These are phyloP conservation scores for Syzygium syzygioides DNA, from an alignment of 441 rosid genomes.

Conservation along the genomic window DNA sequence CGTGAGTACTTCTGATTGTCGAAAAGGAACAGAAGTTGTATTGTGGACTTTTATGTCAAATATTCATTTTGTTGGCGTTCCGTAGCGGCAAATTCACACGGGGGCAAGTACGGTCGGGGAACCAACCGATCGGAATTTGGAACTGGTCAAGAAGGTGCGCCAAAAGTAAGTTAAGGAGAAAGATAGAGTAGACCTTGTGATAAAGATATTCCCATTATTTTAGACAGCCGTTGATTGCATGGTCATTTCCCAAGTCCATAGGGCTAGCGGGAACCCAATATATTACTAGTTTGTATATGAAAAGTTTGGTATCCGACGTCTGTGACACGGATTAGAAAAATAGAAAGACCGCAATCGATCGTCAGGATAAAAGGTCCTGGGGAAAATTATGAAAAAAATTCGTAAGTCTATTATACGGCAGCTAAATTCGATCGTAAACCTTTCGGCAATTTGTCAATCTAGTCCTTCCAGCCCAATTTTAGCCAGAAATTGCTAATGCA, in stretches of 20 bases:
- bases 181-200: background rate
- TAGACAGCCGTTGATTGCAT: too few species aligned
- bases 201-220: too few species aligned
- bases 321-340: background rate
- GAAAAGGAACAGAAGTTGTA: background rate
- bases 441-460: background rate
- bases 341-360: background rate
- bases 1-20: background rate
- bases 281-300: background rate
- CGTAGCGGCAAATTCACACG: background rate
- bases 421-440: background rate
- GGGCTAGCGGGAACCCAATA: background rate
- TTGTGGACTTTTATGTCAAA: background rate
- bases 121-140: background rate
- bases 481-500: fast-evolving
- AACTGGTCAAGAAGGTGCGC: background rate
- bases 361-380: background rate
- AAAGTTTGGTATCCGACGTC: background rate
- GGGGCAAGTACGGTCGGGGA: background rate
- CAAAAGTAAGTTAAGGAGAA: background rate
- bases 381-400: background rate
- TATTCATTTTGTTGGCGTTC: background rate
- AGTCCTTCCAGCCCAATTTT: background rate
- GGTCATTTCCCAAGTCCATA: background rate
- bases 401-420: fast-evolving